phyloP scores from a whole-genome alignment of 495 filamentous ascomycete species.

The Xylaria sp. region DNA sequence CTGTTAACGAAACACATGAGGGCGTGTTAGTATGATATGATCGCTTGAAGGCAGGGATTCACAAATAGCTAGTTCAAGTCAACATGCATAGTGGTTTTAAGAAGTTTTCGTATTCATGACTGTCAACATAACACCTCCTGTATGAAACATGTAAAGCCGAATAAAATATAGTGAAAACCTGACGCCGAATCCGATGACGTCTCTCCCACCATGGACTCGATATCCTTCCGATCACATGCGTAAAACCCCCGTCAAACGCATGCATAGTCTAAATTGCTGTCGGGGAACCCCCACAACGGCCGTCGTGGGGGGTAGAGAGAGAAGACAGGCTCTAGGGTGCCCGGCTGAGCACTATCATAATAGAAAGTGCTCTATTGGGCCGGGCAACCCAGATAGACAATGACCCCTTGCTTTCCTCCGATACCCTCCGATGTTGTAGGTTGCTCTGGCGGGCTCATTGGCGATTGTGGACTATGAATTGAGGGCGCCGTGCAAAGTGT shows the following conservation, averaged over 20 bases:
- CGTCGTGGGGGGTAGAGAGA: constrained; percentile 60
- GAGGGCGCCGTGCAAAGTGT: background rate
- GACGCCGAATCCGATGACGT: constrained; percentile 48
- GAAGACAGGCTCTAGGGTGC: constrained; percentile 61
- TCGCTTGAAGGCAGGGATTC: background rate
- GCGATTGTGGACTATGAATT: background rate
- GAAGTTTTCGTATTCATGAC: constrained; percentile 24
- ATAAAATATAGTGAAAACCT: constrained; percentile 28
- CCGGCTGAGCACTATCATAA: constrained; percentile 15
- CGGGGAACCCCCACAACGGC: constrained; percentile 47
- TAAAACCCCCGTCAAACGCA: constrained; percentile 14
- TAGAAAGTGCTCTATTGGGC: constrained; percentile 33
- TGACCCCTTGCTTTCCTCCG: constrained; percentile 33
- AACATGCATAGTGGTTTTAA: background rate
- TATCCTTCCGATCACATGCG: constrained; percentile 28
- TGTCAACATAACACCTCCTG: background rate
- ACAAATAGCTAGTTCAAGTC: background rate
- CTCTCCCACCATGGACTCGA: constrained; percentile 55
- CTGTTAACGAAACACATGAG: background rate
- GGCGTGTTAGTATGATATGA: background rate
- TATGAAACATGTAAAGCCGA: background rate
- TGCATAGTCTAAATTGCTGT: constrained; percentile 50
- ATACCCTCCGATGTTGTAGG: background rate
- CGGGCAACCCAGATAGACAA: constrained; percentile 63
- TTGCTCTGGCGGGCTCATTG: background rate